Percentiles rank a stretch among this genome's conserved stretches.
These are phyloP conservation scores for Picochlorum sp. DNA, from an alignment of 139 green algal genomes.

Conservation along the genomic window DNA sequence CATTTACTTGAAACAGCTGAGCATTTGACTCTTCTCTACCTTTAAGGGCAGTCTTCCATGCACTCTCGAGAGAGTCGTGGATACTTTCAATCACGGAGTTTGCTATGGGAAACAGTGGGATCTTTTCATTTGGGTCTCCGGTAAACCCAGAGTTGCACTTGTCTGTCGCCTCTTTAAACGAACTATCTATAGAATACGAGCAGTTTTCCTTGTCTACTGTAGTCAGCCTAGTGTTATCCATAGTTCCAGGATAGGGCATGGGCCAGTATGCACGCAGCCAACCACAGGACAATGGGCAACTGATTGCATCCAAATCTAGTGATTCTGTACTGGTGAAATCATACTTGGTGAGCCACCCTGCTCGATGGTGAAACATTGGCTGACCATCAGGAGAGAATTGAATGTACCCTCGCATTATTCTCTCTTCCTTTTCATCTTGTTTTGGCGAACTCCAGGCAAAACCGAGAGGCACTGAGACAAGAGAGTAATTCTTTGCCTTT, in stretches of 20 bases:
- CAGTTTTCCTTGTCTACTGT: neutral
- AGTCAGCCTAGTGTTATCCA: neutral
- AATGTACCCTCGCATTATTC: neutral
- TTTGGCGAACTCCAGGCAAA: neutral
- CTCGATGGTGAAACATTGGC: neutral
- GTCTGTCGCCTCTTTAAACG: neutral
- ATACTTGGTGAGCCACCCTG: neutral
- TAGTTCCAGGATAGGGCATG: neutral
- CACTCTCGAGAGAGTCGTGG: neutral
- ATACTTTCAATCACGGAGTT: neutral
- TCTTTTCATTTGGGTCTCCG: neutral
- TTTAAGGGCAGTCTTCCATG: neutral
- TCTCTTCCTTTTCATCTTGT: neutral
- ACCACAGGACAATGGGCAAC: neutral
- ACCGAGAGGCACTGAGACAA: neutral
- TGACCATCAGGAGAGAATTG: neutral
- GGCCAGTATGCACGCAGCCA: neutral
- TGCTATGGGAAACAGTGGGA: neutral
- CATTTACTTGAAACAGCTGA: too few species aligned
- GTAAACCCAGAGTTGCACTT: neutral
- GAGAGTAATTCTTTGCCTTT: neutral
- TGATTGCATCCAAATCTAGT: neutral
- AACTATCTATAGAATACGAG: neutral
- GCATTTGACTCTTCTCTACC: too few species aligned
- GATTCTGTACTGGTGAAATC: neutral